Percentiles rank a stretch among this genome's conserved stretches.
phyloP scores from a whole-genome alignment of 2,329 filamentous ascomycete species.

The Exophiala mesophila region DNA sequence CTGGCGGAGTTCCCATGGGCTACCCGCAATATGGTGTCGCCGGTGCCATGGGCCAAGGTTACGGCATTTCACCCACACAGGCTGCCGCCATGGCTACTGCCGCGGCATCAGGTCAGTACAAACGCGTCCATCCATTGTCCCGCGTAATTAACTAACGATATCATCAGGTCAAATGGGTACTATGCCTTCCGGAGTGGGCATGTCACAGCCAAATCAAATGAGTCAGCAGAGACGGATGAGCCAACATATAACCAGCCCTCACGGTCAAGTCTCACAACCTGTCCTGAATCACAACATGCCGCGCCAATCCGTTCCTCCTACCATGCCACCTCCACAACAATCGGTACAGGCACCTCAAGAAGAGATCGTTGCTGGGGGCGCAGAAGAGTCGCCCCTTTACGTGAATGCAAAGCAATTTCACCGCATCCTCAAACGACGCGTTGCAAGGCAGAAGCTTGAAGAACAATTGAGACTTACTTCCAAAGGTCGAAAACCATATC shows the following conservation, averaged over 20 bases:
- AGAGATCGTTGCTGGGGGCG: conserved; percentile 65
- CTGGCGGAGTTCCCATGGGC: conserved; percentile 63
- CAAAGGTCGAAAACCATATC: conserved; percentile 92
- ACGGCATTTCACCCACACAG: conserved; percentile 76
- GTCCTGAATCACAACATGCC: conserved; percentile 65
- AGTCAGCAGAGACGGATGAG: conserved; percentile 62
- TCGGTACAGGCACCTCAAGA: conserved; percentile 63
- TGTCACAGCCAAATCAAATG: conserved; percentile 55
- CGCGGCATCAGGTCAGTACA: conserved; percentile 80
- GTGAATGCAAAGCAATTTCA: conserved; percentile 99
- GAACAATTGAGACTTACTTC: conserved; percentile 87
- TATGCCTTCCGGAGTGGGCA: conserved; percentile 44
- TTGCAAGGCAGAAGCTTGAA: conserved; percentile 88
- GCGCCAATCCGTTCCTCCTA: conserved; percentile 48
- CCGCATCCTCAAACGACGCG: conserved; percentile 87
- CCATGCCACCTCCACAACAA: conserved; percentile 46
- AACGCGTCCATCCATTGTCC: conserved; percentile 42
- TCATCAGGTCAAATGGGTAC: conserved; percentile 29
- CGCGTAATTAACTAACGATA: conserved; percentile 9
- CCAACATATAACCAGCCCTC: conserved; percentile 67
- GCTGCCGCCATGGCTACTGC: conserved; percentile 93
- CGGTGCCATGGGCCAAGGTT: conserved; percentile 65
- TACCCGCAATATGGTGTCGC: conserved; percentile 77
- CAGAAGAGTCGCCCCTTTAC: conserved; percentile 90
- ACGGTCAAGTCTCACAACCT: conserved; percentile 66